Base-by-base conservation (phyloP, 2,329 filamentous ascomycete species). In the Pseudomassariella vexata region DNA sequence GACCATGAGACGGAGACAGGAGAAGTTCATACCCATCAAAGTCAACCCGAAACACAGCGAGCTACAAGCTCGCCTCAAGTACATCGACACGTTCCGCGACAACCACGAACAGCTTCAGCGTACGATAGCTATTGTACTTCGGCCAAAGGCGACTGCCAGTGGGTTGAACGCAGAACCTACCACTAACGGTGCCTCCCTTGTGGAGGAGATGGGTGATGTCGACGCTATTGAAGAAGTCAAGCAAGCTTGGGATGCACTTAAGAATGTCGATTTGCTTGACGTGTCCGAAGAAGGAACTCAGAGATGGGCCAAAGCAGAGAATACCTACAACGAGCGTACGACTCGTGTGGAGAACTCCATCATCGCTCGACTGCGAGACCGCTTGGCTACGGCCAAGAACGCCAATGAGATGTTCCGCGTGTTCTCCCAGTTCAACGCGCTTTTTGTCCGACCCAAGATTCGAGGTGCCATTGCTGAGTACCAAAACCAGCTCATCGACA, bases 341-440 rank as follows among this genome's bases (percentile, higher is more conserved):
- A 90, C 92, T 12, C 79, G 92, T 38, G 92, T 99, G 5, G 92
- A 99, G 57, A 98, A 98, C 61, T 95, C 92, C 4, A 98, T 99
- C 59, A 99, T 99, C 56, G 88, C 92, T 20, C 77, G 88, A 33
- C 70, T 98, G 19, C 77, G 92, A 50, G 92, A 98, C 60, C 84
- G 92, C 37, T 73, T 98, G 35, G 92, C 89, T 10, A 95, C 88
- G 6, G 90, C 92, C 9, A 95, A 94, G 69, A 95, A 88, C 40
- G 92, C 92, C 24, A 96, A 94, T 54, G 94, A 98, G 62, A 99
- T 98, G 92, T 99, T 99, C 59, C 85, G 94, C 34, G 92, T 99
- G 40, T 98, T 98, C 58, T 96, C 92, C 32, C 96, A 96, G 56
- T 99, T 99, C 74, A 99, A 99, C 55, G 92, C 92, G 2, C 79